Conservation (phyloP, 2,329 filamentous ascomycete species). For the Cyphellophora attinorum region DNA sequence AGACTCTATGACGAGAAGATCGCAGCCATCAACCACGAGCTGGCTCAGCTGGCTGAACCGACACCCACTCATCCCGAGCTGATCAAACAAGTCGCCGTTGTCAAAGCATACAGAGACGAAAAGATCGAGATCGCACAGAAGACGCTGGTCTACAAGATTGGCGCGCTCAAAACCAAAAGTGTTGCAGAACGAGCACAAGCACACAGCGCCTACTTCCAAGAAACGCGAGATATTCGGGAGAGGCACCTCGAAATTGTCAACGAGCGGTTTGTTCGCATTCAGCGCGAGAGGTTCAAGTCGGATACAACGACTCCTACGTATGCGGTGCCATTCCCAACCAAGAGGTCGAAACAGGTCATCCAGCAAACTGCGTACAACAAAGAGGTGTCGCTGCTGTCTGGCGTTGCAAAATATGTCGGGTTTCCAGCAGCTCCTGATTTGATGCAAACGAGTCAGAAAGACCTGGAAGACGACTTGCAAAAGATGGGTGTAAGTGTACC, state of each 20-base stretch:
- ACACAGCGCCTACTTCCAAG: conserved; percentile 84
- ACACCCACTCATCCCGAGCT: conserved; percentile 77
- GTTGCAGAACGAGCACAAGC: conserved; percentile 77
- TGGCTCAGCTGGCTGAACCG: conserved; percentile 49
- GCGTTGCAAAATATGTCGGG: conserved; percentile 87
- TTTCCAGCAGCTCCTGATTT: conserved; percentile 93
- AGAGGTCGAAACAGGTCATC: conserved; percentile 65
- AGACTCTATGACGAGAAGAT: conserved; percentile 80
- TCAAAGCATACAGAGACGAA: conserved; percentile 72
- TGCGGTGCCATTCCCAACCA: conserved; percentile 68
- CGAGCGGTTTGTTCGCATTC: conserved; percentile 85
- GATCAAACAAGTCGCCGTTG: conserved; percentile 76
- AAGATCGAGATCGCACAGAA: conserved; percentile 68
- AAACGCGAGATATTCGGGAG: conserved; percentile 73
- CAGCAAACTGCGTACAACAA: conserved; percentile 89
- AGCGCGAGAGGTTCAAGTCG: conserved; percentile 71
- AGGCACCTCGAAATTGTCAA: conserved; percentile 69
- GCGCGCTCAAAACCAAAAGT: conserved; percentile 63
- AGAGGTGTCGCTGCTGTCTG: conserved; percentile 83
- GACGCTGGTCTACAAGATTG: conserved; percentile 62
- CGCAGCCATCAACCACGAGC: conserved; percentile 63
- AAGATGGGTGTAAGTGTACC: conserved; percentile 70
- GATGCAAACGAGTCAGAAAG: conserved; percentile 57
- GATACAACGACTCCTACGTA: conserved; percentile 75
- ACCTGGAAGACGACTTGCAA: conserved; percentile 78